These are phyloP conservation scores for Serendipita sp. DNA, from an alignment of 768 basidiomycete species.

Conservation along the genomic window DNA sequence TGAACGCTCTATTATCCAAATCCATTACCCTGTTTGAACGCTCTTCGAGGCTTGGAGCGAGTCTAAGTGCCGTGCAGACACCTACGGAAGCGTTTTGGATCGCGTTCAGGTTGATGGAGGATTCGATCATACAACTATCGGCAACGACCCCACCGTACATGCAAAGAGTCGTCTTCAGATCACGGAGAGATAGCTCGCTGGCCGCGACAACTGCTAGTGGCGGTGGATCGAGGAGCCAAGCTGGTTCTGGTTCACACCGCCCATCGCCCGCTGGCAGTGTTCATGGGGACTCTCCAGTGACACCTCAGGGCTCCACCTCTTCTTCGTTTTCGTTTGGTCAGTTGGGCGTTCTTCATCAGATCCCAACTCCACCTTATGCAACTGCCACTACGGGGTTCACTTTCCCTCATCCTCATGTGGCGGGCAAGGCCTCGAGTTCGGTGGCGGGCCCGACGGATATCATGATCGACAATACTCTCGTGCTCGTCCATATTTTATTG, in stretches of 20 bases:
- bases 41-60: conserved; percentile 40
- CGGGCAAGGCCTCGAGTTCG: neutral
- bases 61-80: conserved; percentile 9
- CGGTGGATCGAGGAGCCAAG: conserved; percentile 29
- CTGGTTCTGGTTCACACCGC: neutral
- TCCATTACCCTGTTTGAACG: conserved; percentile 61
- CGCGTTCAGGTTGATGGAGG: conserved; percentile 46
- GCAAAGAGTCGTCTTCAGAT: conserved; percentile 12
- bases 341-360: neutral
- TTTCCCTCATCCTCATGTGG: neutral
- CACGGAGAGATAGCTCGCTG: conserved; percentile 21
- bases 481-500: conserved; percentile 48
- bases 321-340: neutral
- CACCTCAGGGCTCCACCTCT: neutral
- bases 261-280: neutral
- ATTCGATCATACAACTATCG: conserved; percentile 43
- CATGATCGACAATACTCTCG: conserved; percentile 42
- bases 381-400: neutral
- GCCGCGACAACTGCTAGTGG: conserved; percentile 40
- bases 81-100: conserved; percentile 31
- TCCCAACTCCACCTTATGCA: neutral
- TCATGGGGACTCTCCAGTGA: neutral
- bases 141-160: conserved; percentile 22
- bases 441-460: neutral
- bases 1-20: conserved; percentile 54